These are phyloP conservation scores for Ogataea populi-albae DNA, from an alignment of 805 yeast genomes.

Conservation along the genomic window DNA sequence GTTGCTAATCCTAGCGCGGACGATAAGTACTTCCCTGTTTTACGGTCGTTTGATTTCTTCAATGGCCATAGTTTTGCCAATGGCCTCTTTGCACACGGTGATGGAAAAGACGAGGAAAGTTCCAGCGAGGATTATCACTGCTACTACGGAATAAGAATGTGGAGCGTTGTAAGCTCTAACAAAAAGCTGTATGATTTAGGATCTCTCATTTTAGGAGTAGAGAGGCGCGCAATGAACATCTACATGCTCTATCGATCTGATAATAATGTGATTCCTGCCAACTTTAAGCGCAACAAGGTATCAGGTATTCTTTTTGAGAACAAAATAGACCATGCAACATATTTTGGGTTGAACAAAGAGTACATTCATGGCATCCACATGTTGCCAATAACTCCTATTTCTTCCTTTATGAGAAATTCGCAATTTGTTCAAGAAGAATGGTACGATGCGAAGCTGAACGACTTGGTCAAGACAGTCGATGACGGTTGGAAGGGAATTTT, in stretches of 20 bases:
- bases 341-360: slow-evolving; percentile 58
- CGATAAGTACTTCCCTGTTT: slow-evolving; percentile 60
- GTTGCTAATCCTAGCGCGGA: slow-evolving; percentile 57
- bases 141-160: slow-evolving; percentile 64
- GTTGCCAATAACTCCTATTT: slow-evolving; percentile 67
- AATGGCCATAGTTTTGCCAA: slow-evolving; percentile 76
- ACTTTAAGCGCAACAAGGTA: slow-evolving; percentile 56
- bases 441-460: slow-evolving; percentile 30
- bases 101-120: slow-evolving; percentile 72
- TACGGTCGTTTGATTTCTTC: slow-evolving; percentile 67
- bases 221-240: slow-evolving; percentile 50
- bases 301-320: slow-evolving; percentile 71
- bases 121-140: slow-evolving; percentile 70
- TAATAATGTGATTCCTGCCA: slow-evolving; percentile 49
- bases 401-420: slow-evolving; percentile 53
- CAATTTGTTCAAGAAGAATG: slow-evolving; percentile 47
- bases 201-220: slow-evolving; percentile 55
- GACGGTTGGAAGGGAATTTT: slow-evolving; percentile 65
- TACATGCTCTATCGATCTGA: slow-evolving; percentile 51
- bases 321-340: slow-evolving; percentile 70
- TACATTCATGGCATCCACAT: slow-evolving; percentile 78
- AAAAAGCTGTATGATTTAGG: slow-evolving; percentile 50
- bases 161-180: slow-evolving; percentile 63
- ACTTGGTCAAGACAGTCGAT: slow-evolving; percentile 40
- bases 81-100: slow-evolving; percentile 59